Evolutionary conservation across 331 rosid genomes (phyloP).

Genomic region (Erythrophleum ivorense): DNA sequence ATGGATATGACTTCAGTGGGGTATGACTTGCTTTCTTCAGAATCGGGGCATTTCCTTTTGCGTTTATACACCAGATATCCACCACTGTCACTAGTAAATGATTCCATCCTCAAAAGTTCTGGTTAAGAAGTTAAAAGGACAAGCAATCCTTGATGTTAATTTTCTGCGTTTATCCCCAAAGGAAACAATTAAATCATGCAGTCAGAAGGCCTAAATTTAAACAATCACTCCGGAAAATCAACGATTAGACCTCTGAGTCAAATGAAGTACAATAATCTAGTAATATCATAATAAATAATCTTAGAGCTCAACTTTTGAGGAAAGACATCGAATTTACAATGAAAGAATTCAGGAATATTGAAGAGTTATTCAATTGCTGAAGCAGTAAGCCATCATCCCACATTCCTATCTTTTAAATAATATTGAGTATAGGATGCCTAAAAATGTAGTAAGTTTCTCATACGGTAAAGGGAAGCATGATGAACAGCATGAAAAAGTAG

Average conservation of each 20-base stretch:
- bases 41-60: background rate
- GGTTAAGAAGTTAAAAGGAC: background rate
- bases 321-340: background rate
- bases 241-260: background rate
- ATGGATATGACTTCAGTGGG: too few relatives aligned
- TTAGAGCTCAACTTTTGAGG: background rate
- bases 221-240: background rate
- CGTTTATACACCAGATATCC: background rate
- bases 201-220: background rate
- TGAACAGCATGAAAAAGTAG: background rate
- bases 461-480: background rate
- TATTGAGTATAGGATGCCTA: background rate
- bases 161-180: conserved; percentile 23
- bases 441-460: background rate
- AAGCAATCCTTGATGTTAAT: background rate
- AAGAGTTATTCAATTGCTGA: conserved; percentile 16
- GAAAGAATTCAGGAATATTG: background rate
- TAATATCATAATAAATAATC: background rate
- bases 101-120: conserved; percentile 15
- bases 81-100: background rate
- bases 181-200: background rate
- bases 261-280: background rate
- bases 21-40: background rate
- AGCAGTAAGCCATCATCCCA: background rate
- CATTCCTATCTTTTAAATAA: background rate